Conservation (phyloP, 345 rosid species). For the Populus ilicifolia region DNA sequence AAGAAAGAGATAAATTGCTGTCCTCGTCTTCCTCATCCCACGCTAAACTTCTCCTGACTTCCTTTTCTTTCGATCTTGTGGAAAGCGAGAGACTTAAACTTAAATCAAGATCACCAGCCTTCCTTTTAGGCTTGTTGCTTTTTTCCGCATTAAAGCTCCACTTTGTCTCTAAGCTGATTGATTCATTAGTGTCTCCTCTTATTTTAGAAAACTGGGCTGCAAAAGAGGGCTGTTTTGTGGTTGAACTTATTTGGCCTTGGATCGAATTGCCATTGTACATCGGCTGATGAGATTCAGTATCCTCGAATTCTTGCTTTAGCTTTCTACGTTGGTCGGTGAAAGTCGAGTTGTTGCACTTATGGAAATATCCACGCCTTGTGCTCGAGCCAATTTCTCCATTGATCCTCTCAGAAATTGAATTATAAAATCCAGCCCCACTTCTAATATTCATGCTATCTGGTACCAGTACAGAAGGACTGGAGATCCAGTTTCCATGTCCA, state of each 20-base stretch:
- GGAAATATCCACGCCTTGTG: slow-evolving; percentile 18
- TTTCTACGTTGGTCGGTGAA: slow-evolving; percentile 4
- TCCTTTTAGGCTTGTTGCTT: slow-evolving; percentile 17
- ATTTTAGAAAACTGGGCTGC: background rate
- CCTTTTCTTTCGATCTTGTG: slow-evolving; percentile 30
- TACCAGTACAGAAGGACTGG: slow-evolving; percentile 2
- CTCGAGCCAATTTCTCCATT: slow-evolving; percentile 9
- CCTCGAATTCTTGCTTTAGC: slow-evolving; percentile 3
- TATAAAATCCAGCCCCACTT: background rate
- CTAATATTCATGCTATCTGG: slow-evolving; percentile 1
- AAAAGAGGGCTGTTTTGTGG: background rate
- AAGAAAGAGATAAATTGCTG: slow-evolving; percentile 50
- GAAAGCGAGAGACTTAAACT: slow-evolving; percentile 58
- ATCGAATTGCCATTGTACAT: background rate
- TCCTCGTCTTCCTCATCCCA: slow-evolving; percentile 31
- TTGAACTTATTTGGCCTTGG: background rate
- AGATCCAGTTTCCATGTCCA: slow-evolving; percentile 14
- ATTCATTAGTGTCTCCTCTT: background rate
- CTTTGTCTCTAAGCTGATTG: background rate
- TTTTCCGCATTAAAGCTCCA: slow-evolving; percentile 4
- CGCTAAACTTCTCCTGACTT: background rate
- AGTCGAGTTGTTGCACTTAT: background rate
- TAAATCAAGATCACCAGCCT: slow-evolving; percentile 26
- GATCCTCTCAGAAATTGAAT: slow-evolving; percentile 2
- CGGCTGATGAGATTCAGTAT: background rate